Evolutionary conservation across 106 monocot species (phyloP).

Genomic region (Dendrobium chrysotoxum): DNA sequence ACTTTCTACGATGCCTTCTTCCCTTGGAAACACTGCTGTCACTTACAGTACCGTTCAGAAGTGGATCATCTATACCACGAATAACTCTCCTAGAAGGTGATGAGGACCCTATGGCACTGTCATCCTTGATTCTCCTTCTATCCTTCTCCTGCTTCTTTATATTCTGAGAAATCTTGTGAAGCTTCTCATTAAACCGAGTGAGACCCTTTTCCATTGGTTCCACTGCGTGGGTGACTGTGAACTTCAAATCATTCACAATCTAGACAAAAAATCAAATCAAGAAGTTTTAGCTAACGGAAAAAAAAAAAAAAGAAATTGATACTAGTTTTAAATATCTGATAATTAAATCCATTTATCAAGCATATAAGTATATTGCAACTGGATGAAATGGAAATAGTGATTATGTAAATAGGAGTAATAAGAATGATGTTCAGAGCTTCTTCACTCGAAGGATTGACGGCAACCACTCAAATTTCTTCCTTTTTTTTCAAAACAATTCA

Average conservation of each 20-base stretch:
- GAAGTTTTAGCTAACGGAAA: not conserved
- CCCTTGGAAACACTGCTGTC: conserved; percentile 33
- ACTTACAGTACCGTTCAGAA: conserved; percentile 53
- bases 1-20: conserved; percentile 39
- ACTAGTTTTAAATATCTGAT: not conserved
- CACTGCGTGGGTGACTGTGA: conserved; percentile 84
- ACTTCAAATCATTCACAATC: conserved; percentile 95
- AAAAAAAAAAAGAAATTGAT: not conserved
- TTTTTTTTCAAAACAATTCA: too few species aligned
- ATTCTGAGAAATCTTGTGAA: conserved; percentile 84
- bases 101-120: conserved; percentile 57
- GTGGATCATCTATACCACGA: conserved; percentile 86
- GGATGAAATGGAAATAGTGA: not conserved
- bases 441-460: too few species aligned
- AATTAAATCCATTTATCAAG: not conserved
- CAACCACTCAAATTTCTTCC: too few species aligned
- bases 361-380: not conserved
- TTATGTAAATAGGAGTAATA: not conserved
- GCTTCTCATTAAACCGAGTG: conserved; percentile 76
- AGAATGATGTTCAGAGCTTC: too few species aligned
- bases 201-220: conserved; percentile 93
- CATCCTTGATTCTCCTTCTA: conserved; percentile 73
- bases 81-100: conserved; percentile 41
- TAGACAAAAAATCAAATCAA: conserved; percentile 17
- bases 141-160: conserved; percentile 77